These are phyloP conservation scores for Chaetoscypha palmicola DNA, from an alignment of 2,329 filamentous ascomycete genomes.

Conservation along the genomic window DNA sequence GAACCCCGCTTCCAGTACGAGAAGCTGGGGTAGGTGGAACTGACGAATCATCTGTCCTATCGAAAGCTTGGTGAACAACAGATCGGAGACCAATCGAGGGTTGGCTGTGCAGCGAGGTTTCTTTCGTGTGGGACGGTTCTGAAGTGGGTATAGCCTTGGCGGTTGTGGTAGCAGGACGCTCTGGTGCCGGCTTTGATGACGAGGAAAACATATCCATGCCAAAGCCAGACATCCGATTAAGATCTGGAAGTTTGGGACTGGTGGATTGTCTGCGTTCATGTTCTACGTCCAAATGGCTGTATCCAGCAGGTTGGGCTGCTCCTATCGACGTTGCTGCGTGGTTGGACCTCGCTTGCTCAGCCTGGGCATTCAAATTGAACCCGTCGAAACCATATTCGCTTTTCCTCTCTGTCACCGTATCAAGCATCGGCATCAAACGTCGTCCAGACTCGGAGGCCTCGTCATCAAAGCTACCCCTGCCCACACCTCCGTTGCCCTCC, in stretches of 20 bases:
- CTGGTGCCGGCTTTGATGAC: slow-evolving; percentile 12
- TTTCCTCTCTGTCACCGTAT: slow-evolving; percentile 50
- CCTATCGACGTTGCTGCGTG: background rate
- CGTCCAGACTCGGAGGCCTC: slow-evolving; percentile 34
- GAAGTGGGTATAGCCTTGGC: slow-evolving; percentile 4
- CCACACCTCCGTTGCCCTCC: slow-evolving; percentile 11
- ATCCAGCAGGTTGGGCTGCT: slow-evolving; percentile 7
- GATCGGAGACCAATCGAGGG: slow-evolving; percentile 49
- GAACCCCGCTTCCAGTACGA: slow-evolving; percentile 40
- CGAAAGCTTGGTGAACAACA: slow-evolving; percentile 59
- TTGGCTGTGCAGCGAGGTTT: slow-evolving; percentile 40
- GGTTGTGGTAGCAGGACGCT: background rate
- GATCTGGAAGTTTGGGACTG: slow-evolving; percentile 51
- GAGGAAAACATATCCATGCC: slow-evolving; percentile 49
- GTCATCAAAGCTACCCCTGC: slow-evolving; percentile 24
- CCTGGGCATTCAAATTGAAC: slow-evolving; percentile 20
- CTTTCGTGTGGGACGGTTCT: slow-evolving; percentile 7
- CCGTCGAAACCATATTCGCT: slow-evolving; percentile 52
- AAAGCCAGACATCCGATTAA: slow-evolving; percentile 54
- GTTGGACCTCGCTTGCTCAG: slow-evolving; percentile 1
- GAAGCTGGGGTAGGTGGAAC: slow-evolving; percentile 46
- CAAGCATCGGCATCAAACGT: slow-evolving; percentile 37
- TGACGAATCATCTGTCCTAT: slow-evolving; percentile 44
- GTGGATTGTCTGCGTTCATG: slow-evolving; percentile 32
- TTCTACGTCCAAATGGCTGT: slow-evolving; percentile 14